Evolutionary conservation across 2,329 filamentous ascomycete species (phyloP).

Genomic region (Stagonosporopsis vannaccii): DNA sequence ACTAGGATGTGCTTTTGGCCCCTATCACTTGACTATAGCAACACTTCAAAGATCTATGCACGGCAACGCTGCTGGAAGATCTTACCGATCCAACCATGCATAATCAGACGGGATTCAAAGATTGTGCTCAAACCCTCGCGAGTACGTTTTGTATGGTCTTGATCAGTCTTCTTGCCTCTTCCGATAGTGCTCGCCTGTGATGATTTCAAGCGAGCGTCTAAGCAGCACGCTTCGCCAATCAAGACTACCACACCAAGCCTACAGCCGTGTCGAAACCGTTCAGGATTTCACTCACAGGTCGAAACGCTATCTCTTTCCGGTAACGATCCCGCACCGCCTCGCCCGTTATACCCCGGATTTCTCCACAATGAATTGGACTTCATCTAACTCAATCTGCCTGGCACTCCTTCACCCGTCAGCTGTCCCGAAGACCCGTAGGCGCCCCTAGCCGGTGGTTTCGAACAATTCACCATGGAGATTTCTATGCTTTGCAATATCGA

Average conservation of each 20-base stretch:
- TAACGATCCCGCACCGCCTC: constrained; percentile 40
- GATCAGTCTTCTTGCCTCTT: background rate
- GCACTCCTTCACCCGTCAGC: constrained; percentile 26
- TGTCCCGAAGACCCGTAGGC: constrained; percentile 44
- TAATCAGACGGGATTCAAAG: background rate
- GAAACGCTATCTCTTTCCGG: constrained; percentile 35
- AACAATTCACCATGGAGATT: constrained; percentile 23
- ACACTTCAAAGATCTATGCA: background rate
- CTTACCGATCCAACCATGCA: background rate
- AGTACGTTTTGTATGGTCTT: background rate
- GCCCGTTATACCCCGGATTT: constrained; percentile 44
- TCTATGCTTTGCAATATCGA: constrained; percentile 27
- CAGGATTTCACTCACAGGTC: constrained; percentile 18
- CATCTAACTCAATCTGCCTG: constrained; percentile 47
- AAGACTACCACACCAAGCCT: constrained; percentile 30
- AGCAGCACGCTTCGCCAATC: constrained; percentile 21
- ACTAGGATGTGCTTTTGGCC: constrained; percentile 22
- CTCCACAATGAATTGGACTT: constrained; percentile 41
- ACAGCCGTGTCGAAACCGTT: constrained; percentile 16
- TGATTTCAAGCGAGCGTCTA: background rate
- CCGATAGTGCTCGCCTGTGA: background rate
- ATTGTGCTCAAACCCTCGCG: constrained; percentile 2
- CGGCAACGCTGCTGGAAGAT: background rate
- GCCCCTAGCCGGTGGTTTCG: constrained; percentile 29
- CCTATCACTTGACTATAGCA: background rate